phyloP scores from a whole-genome alignment of 495 filamentous ascomycete genomes.

The Friedmanniomyces simplex region DNA sequence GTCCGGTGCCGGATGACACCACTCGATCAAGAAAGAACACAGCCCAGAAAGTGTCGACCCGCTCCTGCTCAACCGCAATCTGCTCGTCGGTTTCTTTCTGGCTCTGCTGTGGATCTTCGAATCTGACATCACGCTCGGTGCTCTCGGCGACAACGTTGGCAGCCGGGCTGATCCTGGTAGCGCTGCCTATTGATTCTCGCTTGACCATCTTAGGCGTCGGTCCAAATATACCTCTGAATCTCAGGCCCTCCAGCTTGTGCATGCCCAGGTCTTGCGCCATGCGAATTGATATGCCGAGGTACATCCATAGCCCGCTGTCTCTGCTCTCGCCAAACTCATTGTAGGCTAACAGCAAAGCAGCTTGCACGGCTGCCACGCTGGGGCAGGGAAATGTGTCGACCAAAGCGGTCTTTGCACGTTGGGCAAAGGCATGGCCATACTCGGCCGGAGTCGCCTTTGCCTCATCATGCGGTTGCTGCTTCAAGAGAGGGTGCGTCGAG shows the following conservation, averaged over 20 bases:
- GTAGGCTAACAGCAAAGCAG: constrained; percentile 70
- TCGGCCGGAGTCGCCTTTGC: constrained; percentile 30
- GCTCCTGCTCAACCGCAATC: constrained; percentile 49
- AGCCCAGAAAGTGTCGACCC: constrained; percentile 76
- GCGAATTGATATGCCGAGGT: constrained; percentile 70
- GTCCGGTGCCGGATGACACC: constrained; percentile 73
- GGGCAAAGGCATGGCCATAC: constrained; percentile 65
- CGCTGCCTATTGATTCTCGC: constrained; percentile 22
- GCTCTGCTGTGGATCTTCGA: constrained; percentile 14
- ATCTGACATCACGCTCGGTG: neutral
- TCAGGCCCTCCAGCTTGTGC: constrained; percentile 65
- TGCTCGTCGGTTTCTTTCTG: constrained; percentile 45
- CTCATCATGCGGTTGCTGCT: constrained; percentile 31
- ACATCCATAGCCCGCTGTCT: constrained; percentile 86
- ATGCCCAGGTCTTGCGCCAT: constrained; percentile 80
- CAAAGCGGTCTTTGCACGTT: constrained; percentile 60
- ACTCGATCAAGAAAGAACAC: constrained; percentile 78
- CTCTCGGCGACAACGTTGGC: neutral
- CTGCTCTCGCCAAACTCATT: constrained; percentile 77
- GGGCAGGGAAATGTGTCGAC: constrained; percentile 71
- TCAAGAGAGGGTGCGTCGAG: constrained; percentile 55
- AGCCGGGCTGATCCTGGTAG: constrained; percentile 1
- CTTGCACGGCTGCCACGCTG: constrained; percentile 67
- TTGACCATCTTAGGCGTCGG: constrained; percentile 44
- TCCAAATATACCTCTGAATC: constrained; percentile 50